Percentiles rank a stretch among this genome's conserved stretches.
Evolutionary conservation across 2,329 filamentous ascomycete genomes (phyloP).

Genomic region (Geosmithia flava): DNA sequence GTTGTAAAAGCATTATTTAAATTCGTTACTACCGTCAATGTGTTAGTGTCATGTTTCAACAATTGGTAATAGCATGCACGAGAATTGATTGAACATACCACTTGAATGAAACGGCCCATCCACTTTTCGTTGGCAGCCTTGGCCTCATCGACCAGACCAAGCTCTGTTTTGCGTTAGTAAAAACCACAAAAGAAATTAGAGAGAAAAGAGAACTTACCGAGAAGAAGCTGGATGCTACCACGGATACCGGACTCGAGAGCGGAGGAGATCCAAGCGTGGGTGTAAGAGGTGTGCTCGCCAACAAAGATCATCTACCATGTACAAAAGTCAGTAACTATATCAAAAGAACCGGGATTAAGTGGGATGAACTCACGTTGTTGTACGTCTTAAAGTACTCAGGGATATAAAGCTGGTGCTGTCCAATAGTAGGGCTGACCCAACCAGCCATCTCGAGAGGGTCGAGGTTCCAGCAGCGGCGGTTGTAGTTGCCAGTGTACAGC

Average conservation of each 20-base stretch:
- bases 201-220: slow-evolving; percentile 18
- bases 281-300: slow-evolving; percentile 58
- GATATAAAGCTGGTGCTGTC: slow-evolving; percentile 57
- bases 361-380: slow-evolving; percentile 28
- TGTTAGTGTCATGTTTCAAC: background rate
- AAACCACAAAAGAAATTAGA: background rate
- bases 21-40: too few relatives aligned
- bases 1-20: too few relatives aligned
- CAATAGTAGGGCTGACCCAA: slow-evolving; percentile 48
- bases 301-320: slow-evolving; percentile 53
- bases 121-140: slow-evolving; percentile 5
- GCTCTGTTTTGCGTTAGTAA: slow-evolving; percentile 3
- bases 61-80: background rate
- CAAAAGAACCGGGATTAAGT: too few relatives aligned
- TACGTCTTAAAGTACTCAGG: slow-evolving; percentile 62
- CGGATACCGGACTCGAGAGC: slow-evolving; percentile 57
- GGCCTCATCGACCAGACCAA: slow-evolving; percentile 9
- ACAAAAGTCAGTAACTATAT: too few relatives aligned
- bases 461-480: slow-evolving; percentile 52
- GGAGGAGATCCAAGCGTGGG: slow-evolving; percentile 58
- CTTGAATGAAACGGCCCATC: slow-evolving; percentile 4
- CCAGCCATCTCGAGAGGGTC: slow-evolving; percentile 49
- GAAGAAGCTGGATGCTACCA: slow-evolving; percentile 49
- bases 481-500: slow-evolving; percentile 52
- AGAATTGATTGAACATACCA: background rate